A percentile compares a stretch with the other conserved stretches of the same genome.
These are phyloP conservation scores for Yamadazyma taylorii DNA, from an alignment of 1,139 yeast species.

Conservation along the genomic window DNA sequence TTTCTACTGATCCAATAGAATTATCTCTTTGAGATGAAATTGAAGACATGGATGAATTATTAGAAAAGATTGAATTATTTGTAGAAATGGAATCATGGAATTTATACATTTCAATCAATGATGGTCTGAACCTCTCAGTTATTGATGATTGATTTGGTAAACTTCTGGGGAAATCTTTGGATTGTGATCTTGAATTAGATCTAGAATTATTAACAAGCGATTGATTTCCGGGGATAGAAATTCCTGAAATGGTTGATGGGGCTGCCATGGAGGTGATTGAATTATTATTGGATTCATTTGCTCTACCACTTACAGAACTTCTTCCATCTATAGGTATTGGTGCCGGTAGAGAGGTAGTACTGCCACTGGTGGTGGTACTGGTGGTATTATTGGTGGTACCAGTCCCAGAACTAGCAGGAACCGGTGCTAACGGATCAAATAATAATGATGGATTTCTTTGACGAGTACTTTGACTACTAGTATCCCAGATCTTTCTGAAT, in stretches of 20 bases:
- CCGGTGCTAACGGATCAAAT: conserved; percentile 41
- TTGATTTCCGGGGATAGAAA: conserved; percentile 8
- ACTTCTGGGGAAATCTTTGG: conserved; percentile 11
- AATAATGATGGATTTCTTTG: conserved; percentile 38
- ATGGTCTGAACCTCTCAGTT: conserved; percentile 40
- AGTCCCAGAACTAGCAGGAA: conserved; percentile 9
- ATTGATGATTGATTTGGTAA: conserved; percentile 9
- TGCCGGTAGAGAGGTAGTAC: conserved; percentile 5
- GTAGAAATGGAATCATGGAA: conserved; percentile 23
- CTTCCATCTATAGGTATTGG: conserved; percentile 1
- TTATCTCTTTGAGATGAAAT: conserved; percentile 30
- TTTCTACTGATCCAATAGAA: conserved; percentile 12
- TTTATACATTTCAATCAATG: conserved; percentile 40
- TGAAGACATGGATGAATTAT: conserved; percentile 33
- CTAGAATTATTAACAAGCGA: conserved; percentile 3
- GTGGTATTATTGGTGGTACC: not conserved
- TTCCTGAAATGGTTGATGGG: conserved; percentile 6
- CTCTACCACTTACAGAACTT: conserved; percentile 6
- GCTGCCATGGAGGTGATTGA: not conserved
- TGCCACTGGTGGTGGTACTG: conserved; percentile 4
- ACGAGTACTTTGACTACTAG: conserved; percentile 14
- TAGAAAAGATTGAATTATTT: conserved; percentile 36
- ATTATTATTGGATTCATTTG: not conserved
- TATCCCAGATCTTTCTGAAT: conserved; percentile 44
- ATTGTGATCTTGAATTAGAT: conserved; percentile 8